Evolutionary conservation across 1,284 basidiomycete species (phyloP), one percentile per base, ranked within the genome.

Genomic region (Leccinum pachyderme): DNA sequence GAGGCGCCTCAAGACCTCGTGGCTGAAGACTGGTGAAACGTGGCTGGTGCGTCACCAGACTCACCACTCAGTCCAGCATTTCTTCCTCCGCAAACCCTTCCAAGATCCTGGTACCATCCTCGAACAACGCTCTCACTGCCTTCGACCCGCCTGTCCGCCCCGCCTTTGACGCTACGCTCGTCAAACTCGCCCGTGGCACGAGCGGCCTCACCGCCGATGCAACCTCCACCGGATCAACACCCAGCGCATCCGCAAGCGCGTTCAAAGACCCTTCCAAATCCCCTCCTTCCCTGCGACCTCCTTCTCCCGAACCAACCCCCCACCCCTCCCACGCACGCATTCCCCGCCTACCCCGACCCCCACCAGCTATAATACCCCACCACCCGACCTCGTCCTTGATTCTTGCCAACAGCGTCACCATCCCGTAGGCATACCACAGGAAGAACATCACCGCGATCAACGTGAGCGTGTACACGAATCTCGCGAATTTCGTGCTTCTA

Each of bases 211-310:
- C 82, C 1, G 83, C 86, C 25, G 74, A 74, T 2, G 86, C 84
- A 3, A 89, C 72, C 47, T 86, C 81, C 35, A 72, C 71, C 12
- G 82, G 76, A 3, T 81, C 77, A 65, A 89, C 79, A 2, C 84
- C 35, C n/a, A 37, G n/a, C 35, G n/a, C 35, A 5, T 18, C 35
- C n/a, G 35, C 87, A 28, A 89, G 72, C 22, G 79, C 81, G 7
- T 80, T 77, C 52, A 89, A 81, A 35, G 77, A 74, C 5, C 75
- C 72, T 60, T 87, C 84, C 29, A 61, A n/a, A 37, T 37, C 35
- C 35, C 35, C 35, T 37, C 35, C 35, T 37, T 37, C 35, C 9
- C 35, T 37, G 5, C 9, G n/a, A 37, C 8, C 13, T 8, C 15
- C 18, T 22, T n/a, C 35, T n/a, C 35, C 35, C 8, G 35, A 37